Evolutionary conservation across 371 early-diverging fungal genomes (phyloP), one percentile per base, ranked within the genome.

Genomic region (Mortierella sp.): DNA sequence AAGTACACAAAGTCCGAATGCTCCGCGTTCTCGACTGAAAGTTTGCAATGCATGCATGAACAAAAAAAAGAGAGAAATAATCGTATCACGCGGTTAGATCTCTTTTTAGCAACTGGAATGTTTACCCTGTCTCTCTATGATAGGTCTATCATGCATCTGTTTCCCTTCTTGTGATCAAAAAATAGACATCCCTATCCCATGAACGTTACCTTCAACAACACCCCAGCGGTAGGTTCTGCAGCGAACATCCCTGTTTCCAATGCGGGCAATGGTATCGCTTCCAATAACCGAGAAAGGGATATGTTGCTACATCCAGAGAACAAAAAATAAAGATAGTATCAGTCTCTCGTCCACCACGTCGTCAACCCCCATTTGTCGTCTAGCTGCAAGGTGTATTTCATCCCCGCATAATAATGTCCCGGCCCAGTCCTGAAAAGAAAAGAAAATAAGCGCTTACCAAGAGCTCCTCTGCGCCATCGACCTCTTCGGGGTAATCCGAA

Each of bases 181-280:
- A 28, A 24, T 6, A 11, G 31, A 31, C 63, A 26, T 60, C 34
- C 63, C 14, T 6, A 13, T 16, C 63, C 42, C 42, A 34, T 10
- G 11, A 19, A 42, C 63, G 38, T 86, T 92, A 91, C 96, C 95
- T 89, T 98, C 97, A 24, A 98, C 97, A 54, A 96, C 89, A 55
- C 99, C 99, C 99, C 99, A 99, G n/a, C 97, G 96, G 90, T 98
- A 99, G 87, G 95, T 92, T 77, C 99, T 92, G 78, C 98, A 98
- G 44, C 99, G 93, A 16, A 97, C 94, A 50, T 91, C 89, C 50
- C 94, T 88, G 52, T 96, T 95, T 74, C 94, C 95, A 9, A 95
- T 85, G 54, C 92, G 88, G 5, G 96, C 91, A 73, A 93, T 91
- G 72, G 92, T 92, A 70, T 97, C 95, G 87, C 95, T 94, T 42